phyloP scores from a whole-genome alignment of 2,329 filamentous ascomycete species.

The Stachybotrys chlorohalonatus region DNA sequence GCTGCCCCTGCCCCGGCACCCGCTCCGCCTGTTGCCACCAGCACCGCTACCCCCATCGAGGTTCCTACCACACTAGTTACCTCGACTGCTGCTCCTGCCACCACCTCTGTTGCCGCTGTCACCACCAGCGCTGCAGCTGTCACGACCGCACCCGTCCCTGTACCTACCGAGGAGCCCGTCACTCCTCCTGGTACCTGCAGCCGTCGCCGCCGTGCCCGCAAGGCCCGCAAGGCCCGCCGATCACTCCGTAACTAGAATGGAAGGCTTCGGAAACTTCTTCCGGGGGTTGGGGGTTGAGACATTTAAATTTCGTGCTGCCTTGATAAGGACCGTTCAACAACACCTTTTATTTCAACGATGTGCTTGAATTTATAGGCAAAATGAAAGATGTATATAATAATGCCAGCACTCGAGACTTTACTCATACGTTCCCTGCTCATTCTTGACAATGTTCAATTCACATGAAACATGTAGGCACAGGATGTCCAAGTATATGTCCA shows the following conservation, averaged over 20 bases:
- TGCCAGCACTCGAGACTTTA: too few species aligned
- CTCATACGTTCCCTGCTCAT: too few species aligned
- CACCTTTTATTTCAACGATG: too few species aligned
- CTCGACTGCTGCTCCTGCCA: background rate
- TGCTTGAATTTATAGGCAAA: too few species aligned
- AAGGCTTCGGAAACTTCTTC: too few species aligned
- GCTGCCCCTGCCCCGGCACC: background rate
- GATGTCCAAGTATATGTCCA: too few species aligned
- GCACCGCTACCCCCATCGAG: background rate
- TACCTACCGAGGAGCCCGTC: background rate
- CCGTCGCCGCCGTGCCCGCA: background rate
- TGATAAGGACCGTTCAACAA: too few species aligned
- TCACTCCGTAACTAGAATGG: background rate
- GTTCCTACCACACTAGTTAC: background rate
- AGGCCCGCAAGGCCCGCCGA: background rate
- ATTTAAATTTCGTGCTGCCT: too few species aligned
- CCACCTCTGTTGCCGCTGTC: background rate
- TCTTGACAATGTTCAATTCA: too few species aligned
- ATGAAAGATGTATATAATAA: too few species aligned
- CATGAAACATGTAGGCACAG: too few species aligned
- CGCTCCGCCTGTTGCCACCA: background rate
- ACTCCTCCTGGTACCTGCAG: background rate
- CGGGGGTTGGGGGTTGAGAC: too few species aligned
- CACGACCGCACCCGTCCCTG: background rate
- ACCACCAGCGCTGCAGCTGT: background rate